Evolutionary conservation across 805 yeast genomes (phyloP), one percentile per base, ranked within the genome.

Genomic region (Teunomyces lycoperdinae): DNA sequence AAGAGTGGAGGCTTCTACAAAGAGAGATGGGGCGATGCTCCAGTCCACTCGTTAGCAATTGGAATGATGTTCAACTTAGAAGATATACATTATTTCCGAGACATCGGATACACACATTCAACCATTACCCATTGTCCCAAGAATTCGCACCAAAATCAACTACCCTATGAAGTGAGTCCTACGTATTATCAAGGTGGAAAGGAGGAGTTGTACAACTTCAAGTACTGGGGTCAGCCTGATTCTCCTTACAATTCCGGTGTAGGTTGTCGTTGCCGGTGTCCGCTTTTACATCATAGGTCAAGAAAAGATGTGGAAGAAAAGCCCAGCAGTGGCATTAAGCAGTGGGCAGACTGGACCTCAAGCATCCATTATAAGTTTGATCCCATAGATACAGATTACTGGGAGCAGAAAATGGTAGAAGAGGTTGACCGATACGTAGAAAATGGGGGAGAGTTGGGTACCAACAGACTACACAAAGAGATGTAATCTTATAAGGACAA

Each of bases 1-100:
- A 43, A 65, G 6, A 70, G 82, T 3, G 89, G 91, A 9, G 97
- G 98, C 0, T 91, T 92, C 61, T 90, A 83, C 76, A 77, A 79
- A 46, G 97, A 94, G 64, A 72, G 99, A 59, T 92, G 98, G 98
- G 98, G 98, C 1, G 98, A 92, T 73, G 97, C 97, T 0, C 96
- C 97, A 0, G 83, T 92, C 4, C 97, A 90, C 63, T 85, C 97
- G 0, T 66, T 94, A 17, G 98, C 95, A 0, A 80, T 87, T 4
- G 92, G 89, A 0, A 74, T 94, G 78, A 73, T 87, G 57, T 69
- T 91, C 36, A 76, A 85, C 49, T 64, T 83, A 2, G 70, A 78
- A 2, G 88, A 91, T 48, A 71, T 92, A 8, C 97, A 92, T 67
- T 92, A 90, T 67, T 92, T 92, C 68, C 72, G 97, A 52, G 97